phyloP scores from a whole-genome alignment of 495 filamentous ascomycete genomes.

The Glutinoglossum americanum region DNA sequence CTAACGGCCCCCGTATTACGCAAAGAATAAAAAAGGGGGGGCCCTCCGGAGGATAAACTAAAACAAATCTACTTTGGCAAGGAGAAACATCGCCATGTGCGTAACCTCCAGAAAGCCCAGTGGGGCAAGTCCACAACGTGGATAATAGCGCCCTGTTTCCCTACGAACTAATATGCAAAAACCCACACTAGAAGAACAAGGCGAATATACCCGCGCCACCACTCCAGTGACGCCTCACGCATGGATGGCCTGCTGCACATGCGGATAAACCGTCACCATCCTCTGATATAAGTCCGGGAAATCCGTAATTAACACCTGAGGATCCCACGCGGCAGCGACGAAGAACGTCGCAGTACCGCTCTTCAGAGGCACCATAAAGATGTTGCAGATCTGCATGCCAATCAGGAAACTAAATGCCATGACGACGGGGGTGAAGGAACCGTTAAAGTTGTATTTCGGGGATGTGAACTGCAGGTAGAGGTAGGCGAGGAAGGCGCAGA shows the following conservation, averaged over 20 bases:
- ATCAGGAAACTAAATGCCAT: constrained; percentile 71
- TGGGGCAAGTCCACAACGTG: no score
- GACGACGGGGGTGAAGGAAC: constrained; percentile 51
- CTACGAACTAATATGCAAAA: no score
- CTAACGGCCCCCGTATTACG: no score
- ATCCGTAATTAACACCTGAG: constrained; percentile 60
- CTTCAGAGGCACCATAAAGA: constrained; percentile 49
- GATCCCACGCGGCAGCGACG: constrained; percentile 73
- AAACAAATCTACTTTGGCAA: no score
- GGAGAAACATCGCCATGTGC: no score
- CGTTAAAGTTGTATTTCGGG: constrained; percentile 52
- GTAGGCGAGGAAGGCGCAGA: constrained; percentile 62
- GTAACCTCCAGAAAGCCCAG: no score
- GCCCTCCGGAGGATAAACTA: no score
- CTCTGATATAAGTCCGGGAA: constrained; percentile 59
- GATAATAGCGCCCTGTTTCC: no score
- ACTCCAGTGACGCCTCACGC: no score
- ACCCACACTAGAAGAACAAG: no score
- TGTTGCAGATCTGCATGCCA: constrained; percentile 68
- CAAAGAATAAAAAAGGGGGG: no score
- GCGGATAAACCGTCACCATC: constrained; percentile 62
- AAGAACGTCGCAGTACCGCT: constrained; percentile 64
- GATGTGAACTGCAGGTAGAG: constrained; percentile 63
- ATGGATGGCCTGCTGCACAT: constrained; percentile 54
- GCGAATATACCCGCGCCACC: no score